phyloP scores from a whole-genome alignment of 352 stramenopile species.

The Plasmopara viticola region DNA sequence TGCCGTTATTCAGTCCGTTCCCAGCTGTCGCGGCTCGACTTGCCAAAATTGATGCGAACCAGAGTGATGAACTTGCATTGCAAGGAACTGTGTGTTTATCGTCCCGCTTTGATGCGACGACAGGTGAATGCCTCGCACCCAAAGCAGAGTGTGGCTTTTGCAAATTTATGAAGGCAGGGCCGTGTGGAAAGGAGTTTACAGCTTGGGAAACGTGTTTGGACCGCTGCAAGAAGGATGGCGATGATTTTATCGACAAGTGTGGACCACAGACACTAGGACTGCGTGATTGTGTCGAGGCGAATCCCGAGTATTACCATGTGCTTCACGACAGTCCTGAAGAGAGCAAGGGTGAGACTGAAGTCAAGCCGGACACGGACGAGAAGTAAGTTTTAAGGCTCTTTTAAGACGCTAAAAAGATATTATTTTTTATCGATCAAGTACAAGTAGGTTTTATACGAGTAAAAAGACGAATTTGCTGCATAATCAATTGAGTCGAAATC shows the following conservation, averaged over 20 bases:
- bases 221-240: slow-evolving; percentile 54
- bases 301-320: slow-evolving; percentile 86
- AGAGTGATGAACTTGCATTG: slow-evolving; percentile 30
- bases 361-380: slow-evolving; percentile 7
- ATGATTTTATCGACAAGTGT: slow-evolving; percentile 80
- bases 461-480: too few species aligned
- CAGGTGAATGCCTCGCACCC: slow-evolving; percentile 38
- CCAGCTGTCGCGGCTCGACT: slow-evolving; percentile 41
- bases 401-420: too few species aligned
- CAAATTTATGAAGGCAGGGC: slow-evolving; percentile 88
- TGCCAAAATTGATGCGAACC: slow-evolving; percentile 12
- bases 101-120: slow-evolving; percentile 52
- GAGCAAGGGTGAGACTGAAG: slow-evolving; percentile 6
- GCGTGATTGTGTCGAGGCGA: slow-evolving; percentile 81
- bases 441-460: too few species aligned
- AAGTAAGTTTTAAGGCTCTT: slow-evolving; percentile 16
- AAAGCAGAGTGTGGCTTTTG: slow-evolving; percentile 87
- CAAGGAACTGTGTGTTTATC: slow-evolving; percentile 62
- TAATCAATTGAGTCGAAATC: too few species aligned
- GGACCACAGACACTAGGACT: slow-evolving; percentile 65
- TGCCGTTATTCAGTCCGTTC: slow-evolving; percentile 81
- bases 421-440: too few species aligned
- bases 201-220: slow-evolving; percentile 82
- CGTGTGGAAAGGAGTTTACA: slow-evolving; percentile 72
- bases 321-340: slow-evolving; percentile 59